Evolutionary conservation across 768 basidiomycete genomes (phyloP), one percentile per base, ranked within the genome.

Genomic region (Candolleomyces eurysporus): DNA sequence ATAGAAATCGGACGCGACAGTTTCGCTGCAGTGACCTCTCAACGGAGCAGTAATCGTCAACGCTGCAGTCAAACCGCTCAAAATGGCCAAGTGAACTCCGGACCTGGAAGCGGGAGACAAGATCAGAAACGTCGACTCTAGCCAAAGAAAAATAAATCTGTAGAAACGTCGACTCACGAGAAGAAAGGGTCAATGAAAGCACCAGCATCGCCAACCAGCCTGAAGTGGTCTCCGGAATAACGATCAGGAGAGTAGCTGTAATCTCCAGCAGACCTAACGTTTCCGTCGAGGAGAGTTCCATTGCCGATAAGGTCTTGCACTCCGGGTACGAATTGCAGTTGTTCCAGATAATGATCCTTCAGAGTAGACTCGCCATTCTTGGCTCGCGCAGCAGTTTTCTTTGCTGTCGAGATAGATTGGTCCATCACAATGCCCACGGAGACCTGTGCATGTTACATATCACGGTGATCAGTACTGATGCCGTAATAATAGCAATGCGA

Each of bases 101-200:
- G 61, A 61, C 13, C 61, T 61, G 32, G 36, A 36, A 36, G 17
- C n/a, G 46, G 22, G 4, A 56, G 10, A 51, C 13, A 11, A 7
- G 32, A 17, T 49, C 46, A 52, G 30, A n/a, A 16, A 32, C 26
- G 26, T 36, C 26, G 17, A 16, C 21, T 19, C 3, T 17, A 19
- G 19, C 14, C 45, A 17, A 46, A 46, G 8, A 11, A n/a, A 52
- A 36, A 54, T 14, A 46, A n/a, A 42, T 30, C 10, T 30, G 19
- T 32, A 31, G 11, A 21, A 31, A n/a, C 17, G 30, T 3, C 4
- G 10, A 52, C 61, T 42, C 81, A 83, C 4, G 85, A 87, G 72
- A 87, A 87, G 72, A 86, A 81, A 0, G 85, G 85, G 64, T 87
- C 85, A 59, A 87, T 86, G 67, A 84, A 86, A 2, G 83, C 83